A percentile compares a stretch with the other conserved stretches of the same genome.
Evolutionary conservation across 768 basidiomycete species (phyloP).

Genomic region (Lactarius sanguifluus): DNA sequence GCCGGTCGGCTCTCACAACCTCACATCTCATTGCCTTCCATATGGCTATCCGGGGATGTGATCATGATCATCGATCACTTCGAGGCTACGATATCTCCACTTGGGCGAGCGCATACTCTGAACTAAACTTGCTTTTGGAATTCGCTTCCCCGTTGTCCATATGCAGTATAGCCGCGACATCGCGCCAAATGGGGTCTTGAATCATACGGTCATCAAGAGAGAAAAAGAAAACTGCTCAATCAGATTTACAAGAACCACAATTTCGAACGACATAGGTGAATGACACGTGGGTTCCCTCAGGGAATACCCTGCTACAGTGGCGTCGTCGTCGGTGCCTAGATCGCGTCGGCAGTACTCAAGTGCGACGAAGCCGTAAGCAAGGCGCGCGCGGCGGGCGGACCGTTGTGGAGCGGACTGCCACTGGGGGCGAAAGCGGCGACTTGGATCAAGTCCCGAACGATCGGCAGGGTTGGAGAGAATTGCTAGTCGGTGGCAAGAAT

Average conservation of each 20-base stretch:
- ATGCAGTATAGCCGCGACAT: not conserved
- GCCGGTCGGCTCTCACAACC: not conserved
- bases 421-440: conserved; percentile 29
- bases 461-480: conserved; percentile 28
- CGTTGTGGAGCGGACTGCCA: not conserved
- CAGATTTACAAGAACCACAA: not conserved
- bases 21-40: not conserved
- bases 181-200: not conserved
- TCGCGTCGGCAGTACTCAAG: conserved; percentile 32
- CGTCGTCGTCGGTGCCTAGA: conserved; percentile 16
- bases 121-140: not conserved
- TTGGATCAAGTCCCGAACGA: conserved; percentile 28
- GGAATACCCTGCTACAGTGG: not conserved
- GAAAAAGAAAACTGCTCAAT: not conserved
- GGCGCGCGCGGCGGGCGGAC: too few species aligned
- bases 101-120: not conserved
- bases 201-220: not conserved
- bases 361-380: conserved; percentile 18
- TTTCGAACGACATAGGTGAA: conserved; percentile 26
- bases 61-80: not conserved
- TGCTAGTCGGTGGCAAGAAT: conserved; percentile 9
- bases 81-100: not conserved
- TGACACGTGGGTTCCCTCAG: conserved; percentile 26
- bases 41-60: not conserved
- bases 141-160: not conserved